These are phyloP conservation scores for Krasilnikovozyma curviuscula DNA, from an alignment of 768 basidiomycete species.

Conservation along the genomic window DNA sequence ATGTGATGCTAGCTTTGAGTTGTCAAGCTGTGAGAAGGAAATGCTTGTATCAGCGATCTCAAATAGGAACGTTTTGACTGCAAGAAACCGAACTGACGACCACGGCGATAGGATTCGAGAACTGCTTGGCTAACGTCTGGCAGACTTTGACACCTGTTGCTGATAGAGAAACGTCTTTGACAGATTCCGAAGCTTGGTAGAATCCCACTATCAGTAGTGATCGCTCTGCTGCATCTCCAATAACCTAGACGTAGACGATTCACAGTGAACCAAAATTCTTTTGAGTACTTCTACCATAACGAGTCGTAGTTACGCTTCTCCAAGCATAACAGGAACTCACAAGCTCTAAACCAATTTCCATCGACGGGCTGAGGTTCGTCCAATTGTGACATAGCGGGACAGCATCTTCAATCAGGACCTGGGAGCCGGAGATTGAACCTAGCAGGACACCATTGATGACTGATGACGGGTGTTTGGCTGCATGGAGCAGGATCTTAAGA, in stretches of 20 bases:
- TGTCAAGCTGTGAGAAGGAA: too few relatives aligned
- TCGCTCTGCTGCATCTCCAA: not conserved
- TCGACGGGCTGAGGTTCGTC: slow-evolving; percentile 66
- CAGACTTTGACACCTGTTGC: slow-evolving; percentile 49
- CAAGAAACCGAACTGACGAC: not conserved
- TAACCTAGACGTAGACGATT: not conserved
- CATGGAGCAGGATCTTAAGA: slow-evolving; percentile 55
- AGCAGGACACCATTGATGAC: slow-evolving; percentile 63
- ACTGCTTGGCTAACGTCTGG: slow-evolving; percentile 36
- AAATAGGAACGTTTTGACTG: too few relatives aligned
- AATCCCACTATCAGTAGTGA: slow-evolving; percentile 14
- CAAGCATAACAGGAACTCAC: slow-evolving; percentile 28
- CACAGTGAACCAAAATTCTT: slow-evolving; percentile 10
- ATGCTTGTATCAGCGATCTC: too few relatives aligned
- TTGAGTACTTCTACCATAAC: slow-evolving; percentile 35
- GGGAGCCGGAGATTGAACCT: slow-evolving; percentile 31
- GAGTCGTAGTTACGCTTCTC: slow-evolving; percentile 32
- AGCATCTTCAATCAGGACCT: slow-evolving; percentile 36
- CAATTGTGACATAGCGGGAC: slow-evolving; percentile 67
- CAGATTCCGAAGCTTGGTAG: slow-evolving; percentile 29
- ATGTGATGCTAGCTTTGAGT: too few relatives aligned
- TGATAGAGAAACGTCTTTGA: slow-evolving; percentile 42
- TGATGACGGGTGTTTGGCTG: slow-evolving; percentile 51
- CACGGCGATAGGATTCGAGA: slow-evolving; percentile 40
- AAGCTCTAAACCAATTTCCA: slow-evolving; percentile 64